Percentiles rank a stretch among this genome's conserved stretches.
Conservation (phyloP, 441 rosid species). For the Populus hybrid region DNA sequence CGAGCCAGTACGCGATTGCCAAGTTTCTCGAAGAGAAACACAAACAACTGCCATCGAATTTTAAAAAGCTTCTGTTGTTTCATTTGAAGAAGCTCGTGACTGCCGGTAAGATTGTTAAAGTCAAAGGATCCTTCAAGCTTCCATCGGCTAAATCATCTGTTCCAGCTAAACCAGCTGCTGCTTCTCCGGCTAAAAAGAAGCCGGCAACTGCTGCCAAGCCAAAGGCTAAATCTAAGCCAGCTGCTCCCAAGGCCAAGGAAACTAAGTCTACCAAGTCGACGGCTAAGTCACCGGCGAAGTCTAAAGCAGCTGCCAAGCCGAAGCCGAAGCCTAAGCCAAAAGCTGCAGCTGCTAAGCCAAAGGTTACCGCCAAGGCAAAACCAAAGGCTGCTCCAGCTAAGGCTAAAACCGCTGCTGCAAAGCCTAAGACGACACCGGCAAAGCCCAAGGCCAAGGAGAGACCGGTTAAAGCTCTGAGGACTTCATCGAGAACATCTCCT, state of each 20-base stretch:
- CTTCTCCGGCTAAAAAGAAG: slow-evolving; percentile 39
- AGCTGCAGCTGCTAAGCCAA: slow-evolving; percentile 36
- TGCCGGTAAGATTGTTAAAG: slow-evolving; percentile 67
- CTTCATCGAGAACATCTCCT: slow-evolving; percentile 54
- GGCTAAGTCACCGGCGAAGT: slow-evolving; percentile 36
- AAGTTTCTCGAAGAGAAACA: slow-evolving; percentile 84
- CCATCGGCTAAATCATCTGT: slow-evolving; percentile 34
- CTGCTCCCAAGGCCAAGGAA: slow-evolving; percentile 18
- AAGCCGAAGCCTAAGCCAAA: slow-evolving; percentile 40
- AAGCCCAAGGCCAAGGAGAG: slow-evolving; percentile 37
- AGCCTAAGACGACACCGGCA: slow-evolving; percentile 25
- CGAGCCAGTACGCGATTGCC: slow-evolving; percentile 86
- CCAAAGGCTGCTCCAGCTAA: slow-evolving; percentile 32
- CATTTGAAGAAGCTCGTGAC: slow-evolving; percentile 73
- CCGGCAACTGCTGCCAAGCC: slow-evolving; percentile 35
- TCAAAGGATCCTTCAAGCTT: slow-evolving; percentile 69
- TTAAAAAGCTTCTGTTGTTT: slow-evolving; percentile 59
- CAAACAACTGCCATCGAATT: slow-evolving; percentile 55
- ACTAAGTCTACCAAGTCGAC: slow-evolving; percentile 23
- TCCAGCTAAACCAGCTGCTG: slow-evolving; percentile 24
- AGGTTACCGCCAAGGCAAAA: slow-evolving; percentile 35
- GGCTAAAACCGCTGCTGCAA: slow-evolving; percentile 20
- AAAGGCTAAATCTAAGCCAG: slow-evolving; percentile 31
- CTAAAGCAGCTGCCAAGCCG: slow-evolving; percentile 44
- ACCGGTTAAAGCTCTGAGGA: slow-evolving; percentile 58